Conservation (phyloP, 345 rosid genomes). For the Dipteronia sinensis region DNA sequence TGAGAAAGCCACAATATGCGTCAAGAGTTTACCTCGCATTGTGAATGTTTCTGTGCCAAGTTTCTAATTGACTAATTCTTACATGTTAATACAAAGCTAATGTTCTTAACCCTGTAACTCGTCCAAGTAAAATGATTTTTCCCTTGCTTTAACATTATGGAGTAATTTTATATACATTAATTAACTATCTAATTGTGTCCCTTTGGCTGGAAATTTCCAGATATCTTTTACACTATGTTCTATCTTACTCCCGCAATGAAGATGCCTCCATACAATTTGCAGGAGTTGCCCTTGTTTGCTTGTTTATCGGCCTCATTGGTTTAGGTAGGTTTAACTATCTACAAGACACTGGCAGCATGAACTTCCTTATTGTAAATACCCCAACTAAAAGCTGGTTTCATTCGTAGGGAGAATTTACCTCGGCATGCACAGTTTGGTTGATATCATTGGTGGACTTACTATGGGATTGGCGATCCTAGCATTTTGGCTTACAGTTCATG, state of each 20-base stretch:
- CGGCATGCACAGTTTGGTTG: slow-evolving; percentile 96
- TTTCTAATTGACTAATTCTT: not conserved
- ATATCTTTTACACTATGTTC: slow-evolving; percentile 68
- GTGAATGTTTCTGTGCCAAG: slow-evolving; percentile 7
- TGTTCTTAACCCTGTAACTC: not conserved
- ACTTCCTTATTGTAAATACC: slow-evolving; percentile 9
- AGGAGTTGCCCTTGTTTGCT: slow-evolving; percentile 62
- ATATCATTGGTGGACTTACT: slow-evolving; percentile 72
- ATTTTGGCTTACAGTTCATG: slow-evolving; percentile 66
- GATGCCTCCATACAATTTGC: slow-evolving; percentile 40
- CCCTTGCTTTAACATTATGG: not conserved
- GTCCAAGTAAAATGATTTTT: not conserved
- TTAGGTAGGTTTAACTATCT: slow-evolving; percentile 53
- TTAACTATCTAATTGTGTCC: slow-evolving; percentile 4
- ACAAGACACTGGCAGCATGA: slow-evolving; percentile 6
- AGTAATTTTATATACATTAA: not conserved
- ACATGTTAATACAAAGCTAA: not conserved
- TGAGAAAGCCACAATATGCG: slow-evolving; percentile 2
- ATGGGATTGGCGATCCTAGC: slow-evolving; percentile 69
- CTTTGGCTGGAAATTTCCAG: slow-evolving; percentile 38
- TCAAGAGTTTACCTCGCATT: not conserved
- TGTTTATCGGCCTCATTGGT: slow-evolving; percentile 67
- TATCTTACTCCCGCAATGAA: slow-evolving; percentile 41
- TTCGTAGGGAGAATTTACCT: slow-evolving; percentile 94
- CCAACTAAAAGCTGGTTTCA: slow-evolving; percentile 30